Conservation (phyloP, 148 eudicot species). For the Nepenthes mirabilis region DNA sequence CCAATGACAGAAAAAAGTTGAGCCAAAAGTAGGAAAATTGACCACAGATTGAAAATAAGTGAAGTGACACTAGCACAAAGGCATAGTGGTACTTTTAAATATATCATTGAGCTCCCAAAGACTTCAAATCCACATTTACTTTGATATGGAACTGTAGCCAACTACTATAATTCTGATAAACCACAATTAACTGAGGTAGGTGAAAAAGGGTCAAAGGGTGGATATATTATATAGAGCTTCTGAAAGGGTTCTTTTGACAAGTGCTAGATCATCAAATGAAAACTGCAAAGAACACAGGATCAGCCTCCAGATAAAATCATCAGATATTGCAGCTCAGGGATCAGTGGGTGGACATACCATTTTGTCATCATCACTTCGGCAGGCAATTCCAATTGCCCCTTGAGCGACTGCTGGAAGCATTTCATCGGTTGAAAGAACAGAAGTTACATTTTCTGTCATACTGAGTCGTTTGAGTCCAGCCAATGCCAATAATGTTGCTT, state of each 20-base stretch:
- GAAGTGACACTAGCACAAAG: too few relatives aligned
- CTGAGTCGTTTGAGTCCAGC: conserved; percentile 81
- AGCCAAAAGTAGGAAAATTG: too few relatives aligned
- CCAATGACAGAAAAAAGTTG: too few relatives aligned
- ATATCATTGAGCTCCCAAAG: too few relatives aligned
- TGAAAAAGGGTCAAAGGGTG: not conserved
- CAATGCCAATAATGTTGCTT: conserved; percentile 82
- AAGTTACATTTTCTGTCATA: conserved; percentile 77
- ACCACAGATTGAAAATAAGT: too few relatives aligned
- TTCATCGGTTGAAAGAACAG: conserved; percentile 73
- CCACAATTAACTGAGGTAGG: not conserved
- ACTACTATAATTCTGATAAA: not conserved
- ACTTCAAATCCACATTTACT: too few relatives aligned
- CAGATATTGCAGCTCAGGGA: not conserved
- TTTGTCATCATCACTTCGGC: conserved; percentile 67
- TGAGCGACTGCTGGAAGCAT: conserved; percentile 99
- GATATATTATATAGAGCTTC: not conserved
- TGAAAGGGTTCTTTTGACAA: not conserved
- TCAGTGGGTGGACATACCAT: conserved; percentile 35
- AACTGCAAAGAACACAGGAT: not conserved
- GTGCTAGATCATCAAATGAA: not conserved
- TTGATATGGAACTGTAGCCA: not conserved
- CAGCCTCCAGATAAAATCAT: not conserved
- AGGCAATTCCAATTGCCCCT: conserved; percentile 95
- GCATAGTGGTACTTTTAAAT: too few relatives aligned